Conservation (phyloP, 805 yeast genomes). For the Candida pini region DNA sequence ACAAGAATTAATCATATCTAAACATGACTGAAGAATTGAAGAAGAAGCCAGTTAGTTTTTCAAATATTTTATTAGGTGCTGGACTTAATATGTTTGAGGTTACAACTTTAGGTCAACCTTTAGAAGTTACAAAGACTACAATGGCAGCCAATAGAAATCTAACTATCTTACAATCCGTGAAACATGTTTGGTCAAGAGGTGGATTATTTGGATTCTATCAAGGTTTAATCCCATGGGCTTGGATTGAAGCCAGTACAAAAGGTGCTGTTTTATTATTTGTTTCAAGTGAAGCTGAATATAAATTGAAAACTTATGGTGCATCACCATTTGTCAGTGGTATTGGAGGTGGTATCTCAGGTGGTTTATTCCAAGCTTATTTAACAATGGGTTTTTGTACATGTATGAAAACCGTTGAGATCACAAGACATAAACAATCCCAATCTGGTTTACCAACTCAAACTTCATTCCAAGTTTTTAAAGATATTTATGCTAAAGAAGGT, state of each 20-base stretch:
- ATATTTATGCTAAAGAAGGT: slow-evolving; percentile 81
- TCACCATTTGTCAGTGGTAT: slow-evolving; percentile 80
- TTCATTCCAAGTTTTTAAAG: slow-evolving; percentile 80
- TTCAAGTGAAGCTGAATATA: slow-evolving; percentile 86
- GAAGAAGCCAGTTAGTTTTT: slow-evolving; percentile 82
- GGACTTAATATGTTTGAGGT: slow-evolving; percentile 90
- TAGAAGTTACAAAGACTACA: slow-evolving; percentile 93
- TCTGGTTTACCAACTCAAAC: slow-evolving; percentile 68
- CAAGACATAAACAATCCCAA: slow-evolving; percentile 70
- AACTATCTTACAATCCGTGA: slow-evolving; percentile 59
- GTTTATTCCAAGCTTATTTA: slow-evolving; percentile 91
- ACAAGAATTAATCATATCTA: too few species aligned
- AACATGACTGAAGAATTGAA: slow-evolving; percentile 35
- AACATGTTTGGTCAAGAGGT: slow-evolving; percentile 87
- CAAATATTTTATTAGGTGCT: slow-evolving; percentile 90
- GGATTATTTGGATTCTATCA: slow-evolving; percentile 91
- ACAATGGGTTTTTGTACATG: slow-evolving; percentile 99
- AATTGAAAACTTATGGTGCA: slow-evolving; percentile 57
- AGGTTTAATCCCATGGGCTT: slow-evolving; percentile 98
- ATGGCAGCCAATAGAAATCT: slow-evolving; percentile 94
- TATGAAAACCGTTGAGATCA: slow-evolving; percentile 98
- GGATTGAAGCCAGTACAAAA: slow-evolving; percentile 99
- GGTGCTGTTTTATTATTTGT: slow-evolving; percentile 95
- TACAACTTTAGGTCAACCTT: slow-evolving; percentile 93
- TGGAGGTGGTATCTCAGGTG: slow-evolving; percentile 94